Percentiles rank a stretch among this genome's conserved stretches.
Conservation (phyloP, 2,329 filamentous ascomycete species). For the Hortaea sp. region DNA sequence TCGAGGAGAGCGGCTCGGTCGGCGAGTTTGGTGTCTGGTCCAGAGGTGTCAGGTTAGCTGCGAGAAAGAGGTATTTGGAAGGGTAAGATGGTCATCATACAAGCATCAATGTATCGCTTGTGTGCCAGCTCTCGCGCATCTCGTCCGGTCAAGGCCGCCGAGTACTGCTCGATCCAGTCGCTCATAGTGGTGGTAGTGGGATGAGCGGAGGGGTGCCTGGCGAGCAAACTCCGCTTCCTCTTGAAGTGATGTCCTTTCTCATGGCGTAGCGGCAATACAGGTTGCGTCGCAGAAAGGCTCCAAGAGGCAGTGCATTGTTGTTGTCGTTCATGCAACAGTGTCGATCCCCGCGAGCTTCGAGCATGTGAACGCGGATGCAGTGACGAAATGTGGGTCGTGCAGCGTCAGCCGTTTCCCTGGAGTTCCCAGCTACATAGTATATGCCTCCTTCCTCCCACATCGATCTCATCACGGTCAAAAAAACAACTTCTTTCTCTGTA, state of each 20-base stretch:
- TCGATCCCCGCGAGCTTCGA: too few species aligned
- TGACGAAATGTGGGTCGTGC: too few species aligned
- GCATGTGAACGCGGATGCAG: too few species aligned
- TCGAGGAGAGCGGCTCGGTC: conserved; percentile 28
- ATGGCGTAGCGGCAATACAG: neutral
- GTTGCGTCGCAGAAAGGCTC: neutral
- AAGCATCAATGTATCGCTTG: conserved; percentile 64
- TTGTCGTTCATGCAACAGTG: too few species aligned
- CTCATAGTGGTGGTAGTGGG: conserved; percentile 37
- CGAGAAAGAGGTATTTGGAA: conserved; percentile 4
- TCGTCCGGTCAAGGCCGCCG: conserved; percentile 60
- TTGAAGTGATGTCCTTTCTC: too few species aligned
- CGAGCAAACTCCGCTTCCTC: neutral
- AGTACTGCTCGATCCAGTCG: conserved; percentile 74
- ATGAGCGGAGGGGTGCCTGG: neutral
- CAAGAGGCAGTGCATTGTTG: too few species aligned
- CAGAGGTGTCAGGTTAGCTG: conserved; percentile 5
- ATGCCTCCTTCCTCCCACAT: too few species aligned
- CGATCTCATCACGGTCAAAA: too few species aligned
- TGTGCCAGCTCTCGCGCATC: conserved; percentile 59
- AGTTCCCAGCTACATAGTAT: too few species aligned
- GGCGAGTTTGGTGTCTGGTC: conserved; percentile 35
- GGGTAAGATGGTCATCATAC: conserved; percentile 39
- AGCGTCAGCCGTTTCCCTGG: too few species aligned
- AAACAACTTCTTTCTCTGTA: too few species aligned